Conservation (phyloP, 2,329 filamentous ascomycete species). For the Claviceps paspali region DNA sequence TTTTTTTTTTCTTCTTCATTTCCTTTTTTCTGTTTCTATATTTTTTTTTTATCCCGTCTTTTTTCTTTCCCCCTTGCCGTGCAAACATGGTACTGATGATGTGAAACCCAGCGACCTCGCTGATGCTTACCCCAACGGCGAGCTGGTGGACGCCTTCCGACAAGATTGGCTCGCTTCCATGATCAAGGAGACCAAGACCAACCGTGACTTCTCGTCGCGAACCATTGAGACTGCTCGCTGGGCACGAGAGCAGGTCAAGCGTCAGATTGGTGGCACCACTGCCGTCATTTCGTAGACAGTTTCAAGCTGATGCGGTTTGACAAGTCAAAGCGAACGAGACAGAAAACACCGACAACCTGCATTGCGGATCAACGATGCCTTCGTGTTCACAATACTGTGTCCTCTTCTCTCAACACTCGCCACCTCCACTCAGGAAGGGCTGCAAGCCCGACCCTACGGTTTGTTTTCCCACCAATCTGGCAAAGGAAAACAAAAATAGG, state of each 20-base stretch:
- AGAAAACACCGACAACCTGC: background rate
- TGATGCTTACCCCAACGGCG: constrained; percentile 82
- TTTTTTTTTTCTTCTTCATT: background rate
- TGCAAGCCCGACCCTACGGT: background rate
- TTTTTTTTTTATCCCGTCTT: too few relatives aligned
- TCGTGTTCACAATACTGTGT: background rate
- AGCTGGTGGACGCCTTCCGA: constrained; percentile 72
- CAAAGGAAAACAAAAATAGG: too few relatives aligned
- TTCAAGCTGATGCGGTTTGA: constrained; percentile 15
- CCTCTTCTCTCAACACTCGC: background rate
- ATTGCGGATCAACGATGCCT: constrained; percentile 3
- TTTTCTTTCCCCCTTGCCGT: too few relatives aligned
- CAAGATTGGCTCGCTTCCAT: constrained; percentile 79
- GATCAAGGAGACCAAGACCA: constrained; percentile 82
- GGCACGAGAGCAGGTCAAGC: constrained; percentile 95
- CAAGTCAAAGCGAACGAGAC: too few relatives aligned
- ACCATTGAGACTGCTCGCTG: constrained; percentile 92
- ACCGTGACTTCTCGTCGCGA: constrained; percentile 69
- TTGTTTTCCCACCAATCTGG: background rate
- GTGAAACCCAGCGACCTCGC: constrained; percentile 63
- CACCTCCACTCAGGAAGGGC: too few relatives aligned
- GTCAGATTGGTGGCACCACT: constrained; percentile 50
- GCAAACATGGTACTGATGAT: constrained; percentile 11
- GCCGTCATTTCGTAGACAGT: constrained; percentile 32
- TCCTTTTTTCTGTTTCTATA: too few relatives aligned